Conservation (phyloP, 768 basidiomycete species). For the Suillus placidus region DNA sequence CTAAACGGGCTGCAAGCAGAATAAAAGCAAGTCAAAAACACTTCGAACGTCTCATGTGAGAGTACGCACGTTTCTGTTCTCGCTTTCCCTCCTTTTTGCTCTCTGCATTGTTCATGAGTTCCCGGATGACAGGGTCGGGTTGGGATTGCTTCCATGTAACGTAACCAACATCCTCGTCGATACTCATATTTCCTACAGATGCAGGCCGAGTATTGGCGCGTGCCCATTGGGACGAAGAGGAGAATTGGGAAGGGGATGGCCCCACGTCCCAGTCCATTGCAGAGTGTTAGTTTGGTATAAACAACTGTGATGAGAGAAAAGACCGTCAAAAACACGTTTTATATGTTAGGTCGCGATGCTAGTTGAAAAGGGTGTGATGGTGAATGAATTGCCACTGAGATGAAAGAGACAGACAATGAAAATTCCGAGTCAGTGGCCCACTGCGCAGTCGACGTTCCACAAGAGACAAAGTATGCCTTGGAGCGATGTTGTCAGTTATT, state of each 20-base stretch:
- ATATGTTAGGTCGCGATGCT: neutral
- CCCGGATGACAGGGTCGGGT: neutral
- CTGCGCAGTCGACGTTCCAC: neutral
- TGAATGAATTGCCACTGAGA: neutral
- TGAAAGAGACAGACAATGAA: constrained; percentile 3
- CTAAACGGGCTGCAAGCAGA: neutral
- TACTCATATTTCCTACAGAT: neutral
- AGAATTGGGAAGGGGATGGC: constrained; percentile 4
- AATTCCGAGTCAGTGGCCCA: neutral
- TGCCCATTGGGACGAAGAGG: constrained; percentile 6
- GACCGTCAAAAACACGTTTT: neutral
- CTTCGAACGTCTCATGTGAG: too few species aligned
- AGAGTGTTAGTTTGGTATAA: neutral
- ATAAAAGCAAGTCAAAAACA: neutral
- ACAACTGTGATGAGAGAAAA: neutral
- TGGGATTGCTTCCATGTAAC: constrained; percentile 1
- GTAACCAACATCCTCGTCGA: neutral
- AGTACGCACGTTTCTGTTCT: neutral
- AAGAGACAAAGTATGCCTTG: neutral
- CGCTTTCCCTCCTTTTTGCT: neutral
- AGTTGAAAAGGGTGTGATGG: neutral
- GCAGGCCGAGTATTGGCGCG: neutral
- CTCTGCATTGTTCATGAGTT: neutral
- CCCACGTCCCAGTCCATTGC: constrained; percentile 4
- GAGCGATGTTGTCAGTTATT: neutral